A percentile compares a stretch with the other conserved stretches of the same genome.
Conservation (phyloP, 345 rosid genomes). For the Ceriops decandra region DNA sequence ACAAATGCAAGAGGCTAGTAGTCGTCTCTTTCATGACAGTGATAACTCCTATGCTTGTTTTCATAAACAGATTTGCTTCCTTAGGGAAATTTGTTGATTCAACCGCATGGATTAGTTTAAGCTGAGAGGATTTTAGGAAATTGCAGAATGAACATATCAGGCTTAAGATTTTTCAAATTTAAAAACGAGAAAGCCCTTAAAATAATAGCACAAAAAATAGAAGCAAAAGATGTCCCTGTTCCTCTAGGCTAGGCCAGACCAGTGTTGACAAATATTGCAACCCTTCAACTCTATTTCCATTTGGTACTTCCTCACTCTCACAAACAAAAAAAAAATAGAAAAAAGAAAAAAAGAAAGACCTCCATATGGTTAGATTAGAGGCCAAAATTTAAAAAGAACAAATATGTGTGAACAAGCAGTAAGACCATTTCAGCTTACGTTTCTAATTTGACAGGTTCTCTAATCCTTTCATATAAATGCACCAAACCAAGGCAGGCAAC, state of each 20-base stretch:
- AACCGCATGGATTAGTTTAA: not conserved
- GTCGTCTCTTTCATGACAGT: slow-evolving; percentile 24
- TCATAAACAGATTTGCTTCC: not conserved
- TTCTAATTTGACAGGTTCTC: slow-evolving; percentile 34
- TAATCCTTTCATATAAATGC: slow-evolving; percentile 23
- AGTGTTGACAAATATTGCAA: not conserved
- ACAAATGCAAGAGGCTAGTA: slow-evolving; percentile 4
- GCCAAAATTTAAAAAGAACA: slow-evolving; percentile 26
- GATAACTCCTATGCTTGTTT: slow-evolving; percentile 22
- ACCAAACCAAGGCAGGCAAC: slow-evolving; percentile 7
- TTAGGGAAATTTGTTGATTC: not conserved
- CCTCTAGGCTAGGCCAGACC: slow-evolving; percentile 25
- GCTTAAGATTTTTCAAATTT: not conserved
- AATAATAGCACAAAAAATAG: not conserved
- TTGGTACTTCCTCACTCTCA: slow-evolving; percentile 8
- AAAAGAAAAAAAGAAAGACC: not conserved
- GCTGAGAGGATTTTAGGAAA: not conserved
- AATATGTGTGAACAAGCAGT: slow-evolving; percentile 25
- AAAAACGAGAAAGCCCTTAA: not conserved
- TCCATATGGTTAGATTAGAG: slow-evolving; percentile 29
- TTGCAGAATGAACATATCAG: slow-evolving; percentile 13
- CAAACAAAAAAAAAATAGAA: no score
- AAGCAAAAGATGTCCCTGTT: not conserved
- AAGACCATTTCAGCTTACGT: slow-evolving; percentile 28
- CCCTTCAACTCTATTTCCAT: not conserved